Percentiles rank a stretch among this genome's conserved stretches.
These are phyloP conservation scores for Penicillium cinerascens DNA, from an alignment of 495 filamentous ascomycete species.

Conservation along the genomic window DNA sequence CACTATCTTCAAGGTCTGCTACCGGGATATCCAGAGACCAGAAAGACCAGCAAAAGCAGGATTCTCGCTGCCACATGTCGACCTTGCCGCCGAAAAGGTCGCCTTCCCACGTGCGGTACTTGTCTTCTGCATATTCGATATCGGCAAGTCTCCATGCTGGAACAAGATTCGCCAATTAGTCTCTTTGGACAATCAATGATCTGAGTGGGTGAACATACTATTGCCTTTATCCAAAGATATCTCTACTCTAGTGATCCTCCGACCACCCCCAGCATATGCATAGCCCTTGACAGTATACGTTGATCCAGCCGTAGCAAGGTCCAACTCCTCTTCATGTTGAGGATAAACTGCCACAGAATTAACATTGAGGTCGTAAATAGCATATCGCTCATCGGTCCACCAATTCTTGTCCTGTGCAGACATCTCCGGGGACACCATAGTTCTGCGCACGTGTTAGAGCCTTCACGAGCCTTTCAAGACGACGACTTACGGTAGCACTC, in stretches of 20 bases:
- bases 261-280: constrained; percentile 88
- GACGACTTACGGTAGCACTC: constrained; percentile 67
- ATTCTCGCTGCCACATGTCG: constrained; percentile 80
- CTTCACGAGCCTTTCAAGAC: not conserved
- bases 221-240: constrained; percentile 66
- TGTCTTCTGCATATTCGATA: constrained; percentile 83
- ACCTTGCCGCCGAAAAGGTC: constrained; percentile 72
- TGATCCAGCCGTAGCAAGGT: constrained; percentile 43
- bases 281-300: constrained; percentile 74
- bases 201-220: constrained; percentile 4
- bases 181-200: not conserved
- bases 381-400: constrained; percentile 92
- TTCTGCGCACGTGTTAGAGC: constrained; percentile 35
- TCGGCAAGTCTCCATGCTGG: constrained; percentile 74
- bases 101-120: constrained; percentile 68
- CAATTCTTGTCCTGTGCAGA: constrained; percentile 68
- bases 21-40: constrained; percentile 76
- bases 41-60: constrained; percentile 90
- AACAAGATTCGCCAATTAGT: not conserved
- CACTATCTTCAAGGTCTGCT: constrained; percentile 55
- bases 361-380: constrained; percentile 89
- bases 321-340: constrained; percentile 70
- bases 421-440: constrained; percentile 81
- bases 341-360: constrained; percentile 85
- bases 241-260: constrained; percentile 78